A percentile compares a stretch with the other conserved stretches of the same genome.
Evolutionary conservation across 2,329 filamentous ascomycete species (phyloP).

Genomic region (Pseudopyrenochaeta lycopersici): DNA sequence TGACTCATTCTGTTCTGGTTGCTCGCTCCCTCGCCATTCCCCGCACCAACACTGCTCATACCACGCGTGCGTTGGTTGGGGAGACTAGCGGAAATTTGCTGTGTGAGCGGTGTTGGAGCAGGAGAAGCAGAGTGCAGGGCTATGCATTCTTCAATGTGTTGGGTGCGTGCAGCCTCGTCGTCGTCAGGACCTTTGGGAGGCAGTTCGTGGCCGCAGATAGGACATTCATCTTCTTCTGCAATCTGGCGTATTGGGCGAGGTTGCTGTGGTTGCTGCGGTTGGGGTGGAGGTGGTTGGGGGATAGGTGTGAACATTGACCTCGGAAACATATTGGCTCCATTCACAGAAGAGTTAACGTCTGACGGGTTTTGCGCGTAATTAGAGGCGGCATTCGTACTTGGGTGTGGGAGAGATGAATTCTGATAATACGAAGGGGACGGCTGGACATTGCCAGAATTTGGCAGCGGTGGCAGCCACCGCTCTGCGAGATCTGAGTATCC

Average conservation of each 20-base stretch:
- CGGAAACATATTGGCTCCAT: slow-evolving; percentile 25
- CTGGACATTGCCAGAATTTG: slow-evolving; percentile 19
- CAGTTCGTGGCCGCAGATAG: slow-evolving; percentile 77
- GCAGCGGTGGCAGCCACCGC: slow-evolving; percentile 34
- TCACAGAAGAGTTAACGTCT: slow-evolving; percentile 18
- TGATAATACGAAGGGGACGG: slow-evolving; percentile 17
- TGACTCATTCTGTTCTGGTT: slow-evolving; percentile 33
- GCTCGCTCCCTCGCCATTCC: slow-evolving; percentile 36
- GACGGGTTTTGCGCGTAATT: slow-evolving; percentile 11
- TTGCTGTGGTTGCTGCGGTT: slow-evolving; percentile 26
- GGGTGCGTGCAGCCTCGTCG: slow-evolving; percentile 52
- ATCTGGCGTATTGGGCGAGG: slow-evolving; percentile 41
- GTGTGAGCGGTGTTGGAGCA: slow-evolving; percentile 19
- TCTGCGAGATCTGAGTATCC: slow-evolving; percentile 30
- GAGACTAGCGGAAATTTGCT: slow-evolving; percentile 35
- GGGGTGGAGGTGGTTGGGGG: slow-evolving; percentile 13
- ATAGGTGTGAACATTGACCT: slow-evolving; percentile 21
- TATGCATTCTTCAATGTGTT: slow-evolving; percentile 57
- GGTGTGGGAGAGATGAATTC: slow-evolving; percentile 19
- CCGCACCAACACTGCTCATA: slow-evolving; percentile 36
- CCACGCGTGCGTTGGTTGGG: slow-evolving; percentile 42
- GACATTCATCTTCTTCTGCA: slow-evolving; percentile 79
- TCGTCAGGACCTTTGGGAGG: slow-evolving; percentile 59
- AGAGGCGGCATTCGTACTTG: slow-evolving; percentile 6
- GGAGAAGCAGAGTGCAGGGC: slow-evolving; percentile 37